These are phyloP conservation scores for Trametopsis cervina DNA, from an alignment of 768 basidiomycete species.

Conservation along the genomic window DNA sequence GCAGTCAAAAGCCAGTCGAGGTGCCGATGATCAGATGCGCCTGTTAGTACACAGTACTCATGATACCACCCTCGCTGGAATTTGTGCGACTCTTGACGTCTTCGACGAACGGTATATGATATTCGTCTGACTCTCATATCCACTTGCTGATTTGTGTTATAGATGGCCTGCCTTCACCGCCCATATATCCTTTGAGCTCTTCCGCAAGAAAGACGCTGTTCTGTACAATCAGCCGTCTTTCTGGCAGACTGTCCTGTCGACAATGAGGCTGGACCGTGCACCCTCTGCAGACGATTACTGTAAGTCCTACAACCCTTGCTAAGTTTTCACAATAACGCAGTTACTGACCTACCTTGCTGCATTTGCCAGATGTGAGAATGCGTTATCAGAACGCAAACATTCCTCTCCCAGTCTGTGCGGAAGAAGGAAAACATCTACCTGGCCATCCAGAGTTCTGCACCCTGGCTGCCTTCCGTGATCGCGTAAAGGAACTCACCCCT, in stretches of 20 bases:
- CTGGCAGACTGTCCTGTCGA: constrained; percentile 37
- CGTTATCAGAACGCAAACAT: constrained; percentile 68
- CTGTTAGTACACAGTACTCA: constrained; percentile 67
- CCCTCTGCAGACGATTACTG: constrained; percentile 37
- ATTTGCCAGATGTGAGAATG: constrained; percentile 45
- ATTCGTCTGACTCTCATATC: not conserved
- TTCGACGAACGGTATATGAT: constrained; percentile 55
- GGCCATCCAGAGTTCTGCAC: constrained; percentile 73
- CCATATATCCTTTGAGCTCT: constrained; percentile 69
- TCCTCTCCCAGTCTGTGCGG: constrained; percentile 56
- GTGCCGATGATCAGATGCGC: constrained; percentile 44
- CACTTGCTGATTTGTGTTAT: not conserved
- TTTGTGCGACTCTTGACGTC: constrained; percentile 60
- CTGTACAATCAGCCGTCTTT: constrained; percentile 8
- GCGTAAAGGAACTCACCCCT: constrained; percentile 61
- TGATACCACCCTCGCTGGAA: constrained; percentile 62
- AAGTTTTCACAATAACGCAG: not conserved
- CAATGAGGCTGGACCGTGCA: constrained; percentile 27
- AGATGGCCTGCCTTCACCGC: constrained; percentile 78
- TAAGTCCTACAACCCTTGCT: constrained; percentile 20
- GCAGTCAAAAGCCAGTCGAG: constrained; percentile 44
- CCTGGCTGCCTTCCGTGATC: constrained; percentile 51
- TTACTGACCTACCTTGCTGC: constrained; percentile 2
- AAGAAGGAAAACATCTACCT: constrained; percentile 57
- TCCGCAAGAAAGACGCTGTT: constrained; percentile 23